Percentiles rank a stretch among this genome's conserved stretches.
These are phyloP conservation scores for Peronosclerospora sorghi DNA, from an alignment of 352 stramenopile species.

Conservation along the genomic window DNA sequence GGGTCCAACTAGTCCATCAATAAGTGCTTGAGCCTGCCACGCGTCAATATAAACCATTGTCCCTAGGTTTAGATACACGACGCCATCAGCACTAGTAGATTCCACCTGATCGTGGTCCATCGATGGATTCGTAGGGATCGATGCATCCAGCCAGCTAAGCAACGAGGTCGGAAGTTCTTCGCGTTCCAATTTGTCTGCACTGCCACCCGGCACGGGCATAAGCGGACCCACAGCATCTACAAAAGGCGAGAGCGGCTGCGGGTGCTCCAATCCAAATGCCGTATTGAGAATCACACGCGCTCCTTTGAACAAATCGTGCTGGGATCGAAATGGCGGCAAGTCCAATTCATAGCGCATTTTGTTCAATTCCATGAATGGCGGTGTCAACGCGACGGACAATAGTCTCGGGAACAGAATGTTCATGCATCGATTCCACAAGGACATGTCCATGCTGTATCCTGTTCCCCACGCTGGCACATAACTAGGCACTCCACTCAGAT, in stretches of 20 bases:
- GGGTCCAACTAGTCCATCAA: constrained; percentile 42
- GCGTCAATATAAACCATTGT: constrained; percentile 73
- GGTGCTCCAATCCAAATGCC: constrained; percentile 78
- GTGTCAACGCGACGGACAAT: constrained; percentile 77
- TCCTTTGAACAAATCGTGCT: constrained; percentile 84
- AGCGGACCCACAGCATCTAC: constrained; percentile 72
- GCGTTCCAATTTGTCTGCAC: constrained; percentile 21
- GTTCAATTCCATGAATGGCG: constrained; percentile 84
- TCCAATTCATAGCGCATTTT: constrained; percentile 72
- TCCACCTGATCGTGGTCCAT: constrained; percentile 10
- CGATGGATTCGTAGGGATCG: constrained; percentile 8
- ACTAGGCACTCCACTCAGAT: constrained; percentile 52
- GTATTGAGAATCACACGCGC: constrained; percentile 81
- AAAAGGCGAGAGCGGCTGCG: constrained; percentile 62
- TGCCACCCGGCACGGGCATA: constrained; percentile 31
- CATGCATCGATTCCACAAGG: constrained; percentile 82
- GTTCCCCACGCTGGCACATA: constrained; percentile 82
- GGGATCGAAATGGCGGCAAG: constrained; percentile 59
- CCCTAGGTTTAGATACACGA: constrained; percentile 72
- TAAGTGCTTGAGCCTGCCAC: constrained; percentile 65
- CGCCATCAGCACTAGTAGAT: constrained; percentile 2
- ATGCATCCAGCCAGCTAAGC: constrained; percentile 29
- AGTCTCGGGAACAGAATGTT: constrained; percentile 84
- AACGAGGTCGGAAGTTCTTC: constrained; percentile 22
- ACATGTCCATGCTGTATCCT: constrained; percentile 73